Percentiles rank a stretch among this genome's conserved stretches.
phyloP scores from a whole-genome alignment of 2,329 filamentous ascomycete species.

The Colletotrichum sp. region DNA sequence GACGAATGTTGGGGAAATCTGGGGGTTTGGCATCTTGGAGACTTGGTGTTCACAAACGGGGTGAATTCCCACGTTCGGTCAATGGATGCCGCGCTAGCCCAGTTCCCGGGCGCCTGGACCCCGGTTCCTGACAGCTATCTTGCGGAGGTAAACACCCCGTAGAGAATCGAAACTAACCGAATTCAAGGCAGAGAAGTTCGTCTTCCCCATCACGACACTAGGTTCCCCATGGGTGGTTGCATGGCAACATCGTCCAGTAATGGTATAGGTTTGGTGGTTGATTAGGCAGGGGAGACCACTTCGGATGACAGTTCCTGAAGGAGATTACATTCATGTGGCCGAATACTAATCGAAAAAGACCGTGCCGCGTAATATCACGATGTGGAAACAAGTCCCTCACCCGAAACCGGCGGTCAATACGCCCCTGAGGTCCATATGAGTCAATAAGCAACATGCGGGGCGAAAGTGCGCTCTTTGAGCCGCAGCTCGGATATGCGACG shows the following conservation, averaged over 20 bases:
- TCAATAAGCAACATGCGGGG: not conserved
- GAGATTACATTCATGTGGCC: not conserved
- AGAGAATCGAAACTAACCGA: accelerated
- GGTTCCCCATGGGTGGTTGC: not conserved
- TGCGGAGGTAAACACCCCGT: not conserved
- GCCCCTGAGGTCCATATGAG: accelerated
- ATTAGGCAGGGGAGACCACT: not conserved
- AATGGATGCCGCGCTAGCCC: not conserved
- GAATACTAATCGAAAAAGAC: not conserved
- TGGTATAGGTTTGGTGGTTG: not conserved
- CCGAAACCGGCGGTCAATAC: not conserved
- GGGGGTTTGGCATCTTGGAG: not conserved
- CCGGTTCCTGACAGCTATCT: not conserved
- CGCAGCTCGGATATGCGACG: not conserved
- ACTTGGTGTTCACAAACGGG: not conserved
- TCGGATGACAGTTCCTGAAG: not conserved
- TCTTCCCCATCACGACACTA: not conserved
- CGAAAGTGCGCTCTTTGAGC: not conserved
- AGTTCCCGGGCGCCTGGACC: not conserved
- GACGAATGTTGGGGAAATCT: not conserved
- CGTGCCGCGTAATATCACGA: not conserved
- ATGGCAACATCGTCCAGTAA: not conserved
- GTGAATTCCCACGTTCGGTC: not conserved
- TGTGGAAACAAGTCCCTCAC: not conserved
- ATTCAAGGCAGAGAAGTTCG: not conserved